Evolutionary conservation across 202 grass and related monocot species (phyloP).

Genomic region (Bolboschoenoplectus hybrid): DNA sequence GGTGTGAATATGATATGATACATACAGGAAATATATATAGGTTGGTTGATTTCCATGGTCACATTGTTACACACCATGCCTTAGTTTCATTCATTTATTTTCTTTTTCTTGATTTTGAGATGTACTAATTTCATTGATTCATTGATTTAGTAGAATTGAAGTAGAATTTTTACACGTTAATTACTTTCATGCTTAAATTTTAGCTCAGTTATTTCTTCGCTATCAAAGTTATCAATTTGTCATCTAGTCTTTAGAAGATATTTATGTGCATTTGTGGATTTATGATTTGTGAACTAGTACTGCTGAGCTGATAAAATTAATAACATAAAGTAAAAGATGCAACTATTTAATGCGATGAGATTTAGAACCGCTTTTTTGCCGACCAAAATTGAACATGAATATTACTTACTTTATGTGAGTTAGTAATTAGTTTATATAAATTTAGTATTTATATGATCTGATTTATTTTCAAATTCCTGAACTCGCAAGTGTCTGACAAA

Average conservation of each 20-base stretch:
- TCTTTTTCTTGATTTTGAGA: slow-evolving; percentile 6
- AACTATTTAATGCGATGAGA: neutral
- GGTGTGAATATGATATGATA: slow-evolving; percentile 25
- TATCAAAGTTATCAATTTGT: neutral
- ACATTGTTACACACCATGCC: neutral
- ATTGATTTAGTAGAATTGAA: slow-evolving; percentile 30
- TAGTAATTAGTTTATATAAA: neutral
- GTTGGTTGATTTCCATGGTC: slow-evolving; percentile 12
- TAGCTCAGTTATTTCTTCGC: neutral
- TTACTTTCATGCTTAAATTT: neutral
- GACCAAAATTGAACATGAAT: too few relatives aligned
- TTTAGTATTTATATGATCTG: neutral
- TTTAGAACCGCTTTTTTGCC: neutral
- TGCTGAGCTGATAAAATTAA: too few relatives aligned
- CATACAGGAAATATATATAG: slow-evolving; percentile 1
- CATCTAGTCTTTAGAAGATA: neutral
- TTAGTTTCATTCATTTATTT: neutral
- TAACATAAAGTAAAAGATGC: too few relatives aligned
- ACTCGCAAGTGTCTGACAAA: neutral
- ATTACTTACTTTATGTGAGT: neutral
- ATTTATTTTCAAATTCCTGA: neutral
- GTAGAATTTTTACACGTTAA: neutral
- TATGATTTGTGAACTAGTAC: too few relatives aligned
- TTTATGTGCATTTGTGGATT: neutral
- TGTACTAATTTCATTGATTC: slow-evolving; percentile 12